Percentiles rank a stretch among this genome's conserved stretches.
These are phyloP conservation scores for Thecaphora thlaspeos DNA, from an alignment of 1,284 basidiomycete species.

Conservation along the genomic window DNA sequence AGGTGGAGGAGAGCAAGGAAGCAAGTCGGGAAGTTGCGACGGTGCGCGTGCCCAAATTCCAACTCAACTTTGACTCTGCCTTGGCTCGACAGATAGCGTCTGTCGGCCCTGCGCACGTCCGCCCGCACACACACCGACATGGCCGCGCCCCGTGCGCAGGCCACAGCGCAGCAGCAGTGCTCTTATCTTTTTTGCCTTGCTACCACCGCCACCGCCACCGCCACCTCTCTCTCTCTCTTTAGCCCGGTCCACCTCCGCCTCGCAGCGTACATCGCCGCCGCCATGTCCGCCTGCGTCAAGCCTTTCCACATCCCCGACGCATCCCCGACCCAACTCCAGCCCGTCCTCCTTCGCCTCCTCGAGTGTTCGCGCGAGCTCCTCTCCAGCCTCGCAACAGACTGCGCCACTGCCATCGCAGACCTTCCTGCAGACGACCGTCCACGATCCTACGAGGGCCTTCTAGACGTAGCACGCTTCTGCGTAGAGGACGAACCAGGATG, in stretches of 20 bases:
- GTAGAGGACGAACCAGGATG: constrained; percentile 56
- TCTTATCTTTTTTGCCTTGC: neutral
- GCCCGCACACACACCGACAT: no score
- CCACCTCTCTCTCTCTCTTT: neutral
- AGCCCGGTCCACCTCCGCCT: neutral
- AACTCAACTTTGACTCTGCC: no score
- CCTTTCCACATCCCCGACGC: constrained; percentile 36
- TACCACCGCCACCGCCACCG: neutral
- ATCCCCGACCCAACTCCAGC: constrained; percentile 32
- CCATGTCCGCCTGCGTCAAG: neutral
- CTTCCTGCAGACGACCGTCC: constrained; percentile 48
- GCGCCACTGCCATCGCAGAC: constrained; percentile 43
- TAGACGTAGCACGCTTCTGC: constrained; percentile 55
- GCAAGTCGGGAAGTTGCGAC: no score
- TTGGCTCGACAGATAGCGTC: no score
- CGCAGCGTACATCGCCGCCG: constrained; percentile 5
- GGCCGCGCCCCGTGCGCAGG: no score
- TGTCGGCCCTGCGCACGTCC: no score
- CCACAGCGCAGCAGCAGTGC: neutral
- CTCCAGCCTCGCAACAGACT: constrained; percentile 30
- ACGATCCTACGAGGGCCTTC: constrained; percentile 50
- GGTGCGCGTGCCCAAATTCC: no score
- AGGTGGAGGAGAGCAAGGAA: no score
- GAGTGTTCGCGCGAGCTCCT: constrained; percentile 27
- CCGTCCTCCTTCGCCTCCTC: constrained; percentile 38